These are phyloP conservation scores for Globisporangium polare DNA, from an alignment of 352 stramenopile genomes.

Conservation along the genomic window DNA sequence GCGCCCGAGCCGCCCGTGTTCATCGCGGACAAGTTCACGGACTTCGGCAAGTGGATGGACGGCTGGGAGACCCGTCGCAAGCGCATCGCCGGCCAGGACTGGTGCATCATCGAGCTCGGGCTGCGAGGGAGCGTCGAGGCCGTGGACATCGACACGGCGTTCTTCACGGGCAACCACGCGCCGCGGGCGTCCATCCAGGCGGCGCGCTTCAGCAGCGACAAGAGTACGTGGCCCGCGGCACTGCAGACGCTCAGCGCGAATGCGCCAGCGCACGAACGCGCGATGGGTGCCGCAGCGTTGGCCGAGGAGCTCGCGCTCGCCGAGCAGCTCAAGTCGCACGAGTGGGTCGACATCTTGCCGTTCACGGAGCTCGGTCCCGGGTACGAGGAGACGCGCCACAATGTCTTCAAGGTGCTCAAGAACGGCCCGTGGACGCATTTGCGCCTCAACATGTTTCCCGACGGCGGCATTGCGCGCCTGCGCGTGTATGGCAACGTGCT, in stretches of 20 bases:
- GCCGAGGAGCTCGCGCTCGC: constrained; percentile 34
- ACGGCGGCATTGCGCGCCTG: constrained; percentile 91
- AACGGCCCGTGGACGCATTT: constrained; percentile 82
- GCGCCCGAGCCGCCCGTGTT: constrained; percentile 76
- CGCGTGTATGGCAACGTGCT: constrained; percentile 73
- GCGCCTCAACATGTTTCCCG: constrained; percentile 91
- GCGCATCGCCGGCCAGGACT: constrained; percentile 85
- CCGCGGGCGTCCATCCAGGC: constrained; percentile 89
- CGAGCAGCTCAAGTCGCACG: constrained; percentile 43
- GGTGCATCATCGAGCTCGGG: constrained; percentile 89
- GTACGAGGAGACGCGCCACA: constrained; percentile 85
- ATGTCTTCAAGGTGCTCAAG: constrained; percentile 62
- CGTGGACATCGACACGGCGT: constrained; percentile 91
- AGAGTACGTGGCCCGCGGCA: constrained; percentile 27
- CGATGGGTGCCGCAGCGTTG: constrained; percentile 51
- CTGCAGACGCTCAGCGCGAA: constrained; percentile 39
- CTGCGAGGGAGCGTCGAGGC: constrained; percentile 52
- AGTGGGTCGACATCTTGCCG: constrained; percentile 68
- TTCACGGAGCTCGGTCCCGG: constrained; percentile 55
- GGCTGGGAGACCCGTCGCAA: constrained; percentile 94
- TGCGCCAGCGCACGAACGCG: constrained; percentile 30
- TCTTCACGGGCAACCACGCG: constrained; percentile 92
- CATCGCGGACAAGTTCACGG: constrained; percentile 89
- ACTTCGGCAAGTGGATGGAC: constrained; percentile 95
- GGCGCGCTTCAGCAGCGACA: constrained; percentile 40